phyloP scores from a whole-genome alignment of 306 rosid genomes.

The Sesbania bispinosa region DNA sequence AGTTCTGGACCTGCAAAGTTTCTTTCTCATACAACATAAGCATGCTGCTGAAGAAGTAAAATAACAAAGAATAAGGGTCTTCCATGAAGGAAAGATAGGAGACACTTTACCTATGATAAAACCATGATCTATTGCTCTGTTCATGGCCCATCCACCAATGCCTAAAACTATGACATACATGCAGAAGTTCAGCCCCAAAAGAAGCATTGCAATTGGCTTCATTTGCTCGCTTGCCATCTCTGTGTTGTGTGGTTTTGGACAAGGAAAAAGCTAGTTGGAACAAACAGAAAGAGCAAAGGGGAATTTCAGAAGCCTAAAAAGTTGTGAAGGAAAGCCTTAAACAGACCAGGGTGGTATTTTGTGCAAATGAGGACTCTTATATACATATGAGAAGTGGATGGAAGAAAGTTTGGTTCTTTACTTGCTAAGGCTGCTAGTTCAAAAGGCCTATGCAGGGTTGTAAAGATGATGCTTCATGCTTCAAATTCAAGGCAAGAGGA shows the following conservation, averaged over 20 bases:
- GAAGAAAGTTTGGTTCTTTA: constrained; percentile 62
- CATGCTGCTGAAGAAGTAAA: not conserved
- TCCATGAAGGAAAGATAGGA: not conserved
- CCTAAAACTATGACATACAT: constrained; percentile 85
- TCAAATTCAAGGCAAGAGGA: constrained; percentile 68
- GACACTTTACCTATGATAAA: constrained; percentile 61
- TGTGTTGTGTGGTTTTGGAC: not conserved
- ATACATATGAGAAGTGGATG: constrained; percentile 11
- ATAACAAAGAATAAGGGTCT: not conserved
- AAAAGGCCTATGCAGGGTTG: constrained; percentile 50
- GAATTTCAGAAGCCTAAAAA: constrained; percentile 26
- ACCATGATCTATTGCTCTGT: constrained; percentile 80
- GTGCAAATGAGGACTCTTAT: constrained; percentile 26
- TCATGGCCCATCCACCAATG: constrained; percentile 96
- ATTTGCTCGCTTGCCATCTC: constrained; percentile 63
- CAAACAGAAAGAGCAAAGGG: constrained; percentile 3
- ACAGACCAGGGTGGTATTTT: constrained; percentile 2
- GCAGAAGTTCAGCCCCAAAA: constrained; percentile 77
- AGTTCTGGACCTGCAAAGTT: constrained; percentile 57
- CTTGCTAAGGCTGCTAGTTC: constrained; percentile 65
- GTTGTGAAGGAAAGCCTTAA: constrained; percentile 15
- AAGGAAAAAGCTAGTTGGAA: not conserved
- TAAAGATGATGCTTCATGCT: constrained; percentile 68
- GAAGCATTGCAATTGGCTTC: constrained; percentile 67
- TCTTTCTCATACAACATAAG: constrained; percentile 9